Evolutionary conservation across 2,329 filamentous ascomycete species (phyloP).

Genomic region (Trichoderma asperellum): DNA sequence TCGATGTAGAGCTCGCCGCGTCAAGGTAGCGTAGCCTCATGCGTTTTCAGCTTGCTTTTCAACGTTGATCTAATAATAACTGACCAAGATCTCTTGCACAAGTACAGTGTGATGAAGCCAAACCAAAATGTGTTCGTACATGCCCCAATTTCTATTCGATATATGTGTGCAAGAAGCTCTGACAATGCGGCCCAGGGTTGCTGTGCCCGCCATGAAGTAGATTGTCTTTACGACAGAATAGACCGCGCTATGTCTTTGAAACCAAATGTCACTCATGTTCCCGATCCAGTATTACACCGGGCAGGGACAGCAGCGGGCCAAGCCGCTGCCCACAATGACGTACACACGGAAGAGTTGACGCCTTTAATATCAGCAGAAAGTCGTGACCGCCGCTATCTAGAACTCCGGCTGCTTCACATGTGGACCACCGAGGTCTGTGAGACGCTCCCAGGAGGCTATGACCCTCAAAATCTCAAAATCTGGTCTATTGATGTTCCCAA

Average conservation of each 20-base stretch:
- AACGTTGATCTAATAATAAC: not conserved
- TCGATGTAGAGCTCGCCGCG: not conserved
- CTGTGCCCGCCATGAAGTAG: not conserved
- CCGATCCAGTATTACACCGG: not conserved
- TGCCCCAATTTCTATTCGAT: not conserved
- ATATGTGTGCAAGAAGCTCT: not conserved
- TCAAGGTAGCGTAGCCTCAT: not conserved
- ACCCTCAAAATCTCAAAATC: not conserved
- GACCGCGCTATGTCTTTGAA: not conserved
- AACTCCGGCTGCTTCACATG: not conserved
- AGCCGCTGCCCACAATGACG: not conserved
- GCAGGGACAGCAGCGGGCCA: not conserved
- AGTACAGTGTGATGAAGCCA: not conserved
- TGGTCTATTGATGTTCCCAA: constrained; percentile 29
- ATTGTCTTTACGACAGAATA: not conserved
- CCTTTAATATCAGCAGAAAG: not conserved
- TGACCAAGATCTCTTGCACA: not conserved
- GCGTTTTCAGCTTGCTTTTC: not conserved
- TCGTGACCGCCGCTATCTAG: not conserved
- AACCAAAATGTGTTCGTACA: not conserved
- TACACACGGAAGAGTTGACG: not conserved
- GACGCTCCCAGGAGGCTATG: not conserved
- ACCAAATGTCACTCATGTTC: not conserved
- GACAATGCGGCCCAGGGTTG: not conserved
- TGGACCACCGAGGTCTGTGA: not conserved